A percentile compares a stretch with the other conserved stretches of the same genome.
phyloP scores from a whole-genome alignment of 805 yeast species.

The Saccharomyces mikatae region DNA sequence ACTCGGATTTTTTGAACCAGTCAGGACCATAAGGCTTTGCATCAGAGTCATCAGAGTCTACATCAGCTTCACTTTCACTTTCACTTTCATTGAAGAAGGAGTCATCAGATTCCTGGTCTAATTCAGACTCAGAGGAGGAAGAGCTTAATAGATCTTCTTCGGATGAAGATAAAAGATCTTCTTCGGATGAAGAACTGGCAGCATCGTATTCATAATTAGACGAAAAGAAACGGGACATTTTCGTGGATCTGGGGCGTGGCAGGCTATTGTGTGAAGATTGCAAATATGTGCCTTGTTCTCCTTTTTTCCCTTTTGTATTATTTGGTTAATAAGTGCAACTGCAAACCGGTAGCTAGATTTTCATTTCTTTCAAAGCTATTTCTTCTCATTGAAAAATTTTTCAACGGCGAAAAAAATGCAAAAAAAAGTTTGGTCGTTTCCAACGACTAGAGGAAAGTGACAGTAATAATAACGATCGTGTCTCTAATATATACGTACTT shows the following conservation, averaged over 20 bases:
- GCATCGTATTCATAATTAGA: constrained; percentile 39
- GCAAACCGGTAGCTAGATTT: background rate
- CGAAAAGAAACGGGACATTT: constrained; percentile 85
- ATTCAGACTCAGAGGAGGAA: constrained; percentile 12
- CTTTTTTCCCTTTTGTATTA: background rate
- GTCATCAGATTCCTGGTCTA: constrained; percentile 31
- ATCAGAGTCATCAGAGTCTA: constrained; percentile 37
- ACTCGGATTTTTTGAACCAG: constrained; percentile 36
- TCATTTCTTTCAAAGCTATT: background rate
- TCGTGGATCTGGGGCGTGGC: background rate
- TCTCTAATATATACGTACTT: background rate
- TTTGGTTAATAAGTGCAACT: background rate
- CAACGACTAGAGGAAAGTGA: background rate
- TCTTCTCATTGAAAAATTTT: background rate
- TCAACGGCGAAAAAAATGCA: background rate
- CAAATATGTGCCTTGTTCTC: background rate
- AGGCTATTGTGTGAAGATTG: background rate
- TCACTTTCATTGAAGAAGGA: constrained; percentile 33
- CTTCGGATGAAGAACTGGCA: constrained; percentile 38
- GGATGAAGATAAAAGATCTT: constrained; percentile 36
- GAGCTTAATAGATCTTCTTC: constrained; percentile 33
- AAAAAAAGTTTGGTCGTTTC: background rate
- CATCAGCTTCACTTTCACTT: constrained; percentile 34
- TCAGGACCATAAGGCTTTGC: constrained; percentile 38
- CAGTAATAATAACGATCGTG: background rate